Base-by-base conservation (phyloP, 2,329 filamentous ascomycete species). In the Aspergillus pseudonomiae region DNA sequence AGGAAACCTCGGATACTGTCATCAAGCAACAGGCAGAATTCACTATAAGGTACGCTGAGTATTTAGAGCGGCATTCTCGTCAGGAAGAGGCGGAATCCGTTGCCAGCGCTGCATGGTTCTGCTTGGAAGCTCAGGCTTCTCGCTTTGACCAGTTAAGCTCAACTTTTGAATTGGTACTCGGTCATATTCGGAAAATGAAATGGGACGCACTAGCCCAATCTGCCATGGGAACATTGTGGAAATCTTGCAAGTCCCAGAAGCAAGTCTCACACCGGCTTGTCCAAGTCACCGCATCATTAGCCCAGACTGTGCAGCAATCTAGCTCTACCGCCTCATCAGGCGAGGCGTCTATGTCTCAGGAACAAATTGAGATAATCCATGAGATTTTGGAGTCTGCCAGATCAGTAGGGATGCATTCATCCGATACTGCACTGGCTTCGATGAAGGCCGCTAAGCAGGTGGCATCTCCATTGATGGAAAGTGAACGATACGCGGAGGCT, bases 121-220 rank as follows among this genome's bases (percentile, higher is more conserved):
- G 41, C 21, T 28, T 59, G 6, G 46, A 59, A 52, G 24, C 30
- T 28, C 52, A 26, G 11, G 3, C 39, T 12, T 39, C 52, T 26
- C 57, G 46, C 21, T 50, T 36, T 21, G 34, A 59, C 6, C 41
- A 24, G 6, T 53, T 59, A 53, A 26, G 57, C 57, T 59, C 41
- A 34, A 59, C 28, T 2, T 50, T 52, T 34, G 57, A 59, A 36
- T 28, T 28, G 16, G 34, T 52, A 19, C 34, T 46, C 21, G 19
- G 12, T n/a, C 57, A 53, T 34, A 59, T 59, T 32, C 45, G 43
- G 9, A 59, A 52, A 4, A 53, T 59, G 57, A 36, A 21, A 28
- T 59, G 57, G 57, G 11, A 21, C 19, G n/a, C n/a, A 3, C 46
- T 59, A 11, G 57, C 57, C 19, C 57, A 59, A 5, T 41, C 57